Evolutionary conservation across 495 filamentous ascomycete genomes (phyloP).

Genomic region (Trichoderma erinaceum): DNA sequence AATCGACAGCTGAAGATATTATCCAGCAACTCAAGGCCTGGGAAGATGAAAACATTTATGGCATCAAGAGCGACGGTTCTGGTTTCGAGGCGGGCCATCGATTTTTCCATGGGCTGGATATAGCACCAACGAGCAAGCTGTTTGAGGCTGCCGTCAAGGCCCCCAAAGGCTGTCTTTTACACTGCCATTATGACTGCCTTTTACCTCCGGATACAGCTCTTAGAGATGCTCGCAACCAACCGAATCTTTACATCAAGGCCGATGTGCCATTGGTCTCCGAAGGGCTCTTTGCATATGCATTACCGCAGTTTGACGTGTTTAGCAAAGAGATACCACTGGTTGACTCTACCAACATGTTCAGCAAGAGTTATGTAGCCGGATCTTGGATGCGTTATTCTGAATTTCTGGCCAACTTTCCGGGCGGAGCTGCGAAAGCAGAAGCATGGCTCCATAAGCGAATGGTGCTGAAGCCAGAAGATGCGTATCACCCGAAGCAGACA

Average conservation of each 20-base stretch:
- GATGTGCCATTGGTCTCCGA: conserved; percentile 2
- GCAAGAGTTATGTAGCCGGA: conserved; percentile 2
- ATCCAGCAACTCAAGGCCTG: conserved; percentile 8
- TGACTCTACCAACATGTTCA: conserved; percentile 11
- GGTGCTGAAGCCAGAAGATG: conserved; percentile 13
- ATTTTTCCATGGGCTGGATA: conserved; percentile 7
- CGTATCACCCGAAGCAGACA: conserved; percentile 15
- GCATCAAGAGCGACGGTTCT: conserved; percentile 14
- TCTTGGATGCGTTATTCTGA: conserved; percentile 15
- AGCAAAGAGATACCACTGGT: neutral
- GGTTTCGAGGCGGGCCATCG: conserved; percentile 15
- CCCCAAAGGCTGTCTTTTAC: conserved; percentile 16
- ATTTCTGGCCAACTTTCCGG: conserved; percentile 4
- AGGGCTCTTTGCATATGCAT: conserved; percentile 14
- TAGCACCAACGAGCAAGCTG: conserved; percentile 7
- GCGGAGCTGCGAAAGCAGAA: conserved; percentile 13
- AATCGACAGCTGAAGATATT: conserved; percentile 4
- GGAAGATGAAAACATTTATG: conserved; percentile 15
- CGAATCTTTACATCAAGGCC: conserved; percentile 12
- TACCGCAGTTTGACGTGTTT: conserved; percentile 14
- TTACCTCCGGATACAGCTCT: conserved; percentile 8
- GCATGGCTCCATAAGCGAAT: conserved; percentile 12
- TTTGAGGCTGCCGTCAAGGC: conserved; percentile 1
- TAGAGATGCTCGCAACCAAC: conserved; percentile 5
- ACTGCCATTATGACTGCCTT: conserved; percentile 14